Evolutionary conservation across 1,284 basidiomycete genomes (phyloP), one percentile per base, ranked within the genome.

Genomic region (Leccinum subrobustum): DNA sequence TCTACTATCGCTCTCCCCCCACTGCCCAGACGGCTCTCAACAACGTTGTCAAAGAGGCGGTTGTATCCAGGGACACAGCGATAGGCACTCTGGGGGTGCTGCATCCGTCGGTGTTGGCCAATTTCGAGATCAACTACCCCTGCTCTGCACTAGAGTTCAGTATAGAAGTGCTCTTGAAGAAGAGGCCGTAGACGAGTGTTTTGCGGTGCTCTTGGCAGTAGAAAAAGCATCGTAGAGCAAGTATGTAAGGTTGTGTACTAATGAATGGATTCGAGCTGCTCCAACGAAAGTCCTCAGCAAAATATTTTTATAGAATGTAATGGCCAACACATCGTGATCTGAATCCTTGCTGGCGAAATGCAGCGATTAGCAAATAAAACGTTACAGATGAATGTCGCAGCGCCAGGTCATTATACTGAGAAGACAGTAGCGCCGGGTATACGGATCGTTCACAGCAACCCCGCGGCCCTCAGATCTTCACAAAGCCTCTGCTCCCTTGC

Each of bases 131-230:
- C 66, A 85, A 86, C 53, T 96, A 93, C 77, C 97, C 96, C n/a
- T 98, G 95, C 76, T 97, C 95, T 16, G 89, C 89, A 9, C 79
- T 99, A 62, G 97, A 99, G 82, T 94, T 99, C 74, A 91, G 90
- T 54, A 81, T 99, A 54, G 94, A 97, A 76, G 91, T 90, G 14
- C 95, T 99, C 83, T 88, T 94, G 78, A 95, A 91, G 77, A 80
- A 57, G 53, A 52, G 56, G 81, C 66, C 79, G 76, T 81, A 60
- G 79, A 77, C 64, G 73, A 80, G 52, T 80, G 78, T 6, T n/a
- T 59, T 39, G 27, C 12, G 35, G 47, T 52, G 57, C 47, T 1
- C 8, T 29, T 4, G 29, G 39, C 20, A 44, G 52, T 60, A 52
- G 42, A 56, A 53, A 33, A 14, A 18, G 54, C 39, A 4, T 44